phyloP scores from a whole-genome alignment of 1,284 basidiomycete species.

The Athelia psychrophila region DNA sequence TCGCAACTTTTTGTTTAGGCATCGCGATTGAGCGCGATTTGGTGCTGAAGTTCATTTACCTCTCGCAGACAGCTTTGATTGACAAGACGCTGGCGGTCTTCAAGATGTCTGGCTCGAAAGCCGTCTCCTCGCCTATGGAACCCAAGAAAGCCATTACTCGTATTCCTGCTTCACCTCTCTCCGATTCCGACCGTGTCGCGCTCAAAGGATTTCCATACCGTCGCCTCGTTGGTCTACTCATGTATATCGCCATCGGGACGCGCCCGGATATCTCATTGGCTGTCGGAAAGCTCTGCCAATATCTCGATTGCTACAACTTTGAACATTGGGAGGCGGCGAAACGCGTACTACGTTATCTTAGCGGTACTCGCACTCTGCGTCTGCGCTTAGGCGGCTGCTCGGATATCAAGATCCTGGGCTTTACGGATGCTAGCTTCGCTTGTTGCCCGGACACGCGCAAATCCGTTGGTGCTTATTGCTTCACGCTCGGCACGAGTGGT shows the following conservation, averaged over 20 bases:
- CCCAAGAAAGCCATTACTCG: slow-evolving; percentile 12
- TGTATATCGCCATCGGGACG: slow-evolving; percentile 36
- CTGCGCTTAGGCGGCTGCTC: slow-evolving; percentile 27
- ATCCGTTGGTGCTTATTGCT: slow-evolving; percentile 36
- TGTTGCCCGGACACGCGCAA: slow-evolving; percentile 21
- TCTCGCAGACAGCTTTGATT: slow-evolving; percentile 38
- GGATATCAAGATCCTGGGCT: slow-evolving; percentile 27
- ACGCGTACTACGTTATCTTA: slow-evolving; percentile 38
- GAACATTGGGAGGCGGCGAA: slow-evolving; percentile 37
- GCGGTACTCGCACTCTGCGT: slow-evolving; percentile 29
- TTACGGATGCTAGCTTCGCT: slow-evolving; percentile 39
- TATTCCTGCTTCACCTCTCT: slow-evolving; percentile 9
- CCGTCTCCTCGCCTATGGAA: slow-evolving; percentile 28
- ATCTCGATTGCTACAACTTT: slow-evolving; percentile 22
- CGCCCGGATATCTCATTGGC: slow-evolving; percentile 39
- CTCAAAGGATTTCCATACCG: slow-evolving; percentile 21
- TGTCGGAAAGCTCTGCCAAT: slow-evolving; percentile 32
- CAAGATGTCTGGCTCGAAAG: slow-evolving; percentile 25
- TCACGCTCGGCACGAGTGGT: slow-evolving; percentile 21
- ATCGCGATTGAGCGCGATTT: slow-evolving; percentile 29
- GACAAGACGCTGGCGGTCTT: slow-evolving; percentile 30
- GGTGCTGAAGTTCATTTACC: slow-evolving; percentile 16
- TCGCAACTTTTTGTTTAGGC: slow-evolving; percentile 23
- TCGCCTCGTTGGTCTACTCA: slow-evolving; percentile 32
- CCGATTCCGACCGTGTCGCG: slow-evolving; percentile 6